A percentile compares a stretch with the other conserved stretches of the same genome.
Conservation (phyloP, 257 asterid genomes). For the Sherardia arvensis region DNA sequence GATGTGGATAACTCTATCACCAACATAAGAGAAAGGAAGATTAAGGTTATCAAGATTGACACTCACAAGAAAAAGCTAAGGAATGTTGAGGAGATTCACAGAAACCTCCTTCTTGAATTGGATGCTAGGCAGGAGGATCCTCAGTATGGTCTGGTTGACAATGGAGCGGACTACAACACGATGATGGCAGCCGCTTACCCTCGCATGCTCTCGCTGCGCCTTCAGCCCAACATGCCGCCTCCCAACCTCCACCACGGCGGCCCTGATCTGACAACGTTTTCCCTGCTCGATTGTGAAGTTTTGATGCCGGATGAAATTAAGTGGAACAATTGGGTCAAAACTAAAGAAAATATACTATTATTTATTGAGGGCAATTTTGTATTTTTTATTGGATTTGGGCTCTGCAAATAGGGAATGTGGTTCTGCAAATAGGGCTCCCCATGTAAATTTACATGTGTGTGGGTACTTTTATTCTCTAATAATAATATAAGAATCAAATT, state of each 20-base stretch:
- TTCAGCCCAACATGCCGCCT: conserved; percentile 30
- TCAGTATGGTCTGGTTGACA: conserved; percentile 77
- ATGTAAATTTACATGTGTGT: too few relatives aligned
- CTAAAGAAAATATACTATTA: too few relatives aligned
- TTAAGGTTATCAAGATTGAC: conserved; percentile 54
- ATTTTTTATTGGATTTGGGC: too few relatives aligned
- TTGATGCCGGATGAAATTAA: too few relatives aligned
- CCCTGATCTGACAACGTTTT: conserved; percentile 72
- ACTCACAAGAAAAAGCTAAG: conserved; percentile 69
- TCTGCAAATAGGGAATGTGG: too few relatives aligned
- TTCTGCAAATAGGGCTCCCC: too few relatives aligned
- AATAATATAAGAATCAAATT: too few relatives aligned
- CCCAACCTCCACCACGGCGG: conserved; percentile 52
- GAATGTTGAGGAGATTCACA: conserved; percentile 77
- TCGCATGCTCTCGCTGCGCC: conserved; percentile 43
- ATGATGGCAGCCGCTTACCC: conserved; percentile 38
- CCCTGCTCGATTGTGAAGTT: conserved; percentile 67
- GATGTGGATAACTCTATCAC: conserved; percentile 32
- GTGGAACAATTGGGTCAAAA: too few relatives aligned
- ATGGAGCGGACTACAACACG: conserved; percentile 60
- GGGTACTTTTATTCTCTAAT: too few relatives aligned
- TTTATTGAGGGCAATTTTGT: too few relatives aligned
- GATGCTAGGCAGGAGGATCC: conserved; percentile 84
- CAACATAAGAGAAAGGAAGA: conserved; percentile 44
- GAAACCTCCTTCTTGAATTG: conserved; percentile 48